Percentiles rank a stretch among this genome's conserved stretches.
phyloP scores from a whole-genome alignment of 805 yeast genomes.

The Kodamaea hsintzibuensis region DNA sequence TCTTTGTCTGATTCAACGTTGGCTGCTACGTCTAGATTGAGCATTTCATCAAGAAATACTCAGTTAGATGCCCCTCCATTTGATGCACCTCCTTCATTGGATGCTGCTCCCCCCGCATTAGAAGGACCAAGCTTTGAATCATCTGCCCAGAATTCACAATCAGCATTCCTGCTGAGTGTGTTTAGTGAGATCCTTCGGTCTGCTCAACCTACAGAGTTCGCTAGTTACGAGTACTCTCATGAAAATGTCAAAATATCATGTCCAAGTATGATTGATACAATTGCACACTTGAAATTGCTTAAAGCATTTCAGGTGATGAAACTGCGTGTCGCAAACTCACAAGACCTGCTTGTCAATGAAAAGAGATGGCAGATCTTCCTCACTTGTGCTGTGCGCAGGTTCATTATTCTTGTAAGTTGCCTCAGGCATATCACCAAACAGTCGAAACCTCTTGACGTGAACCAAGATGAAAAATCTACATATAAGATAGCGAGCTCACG shows the following conservation, averaged over 20 bases:
- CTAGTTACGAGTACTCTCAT: not conserved
- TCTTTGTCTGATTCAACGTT: not conserved
- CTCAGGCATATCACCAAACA: constrained; percentile 1
- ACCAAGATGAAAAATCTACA: constrained; percentile 1
- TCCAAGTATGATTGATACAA: constrained; percentile 17
- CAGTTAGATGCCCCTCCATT: no score
- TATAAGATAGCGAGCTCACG: constrained; percentile 1
- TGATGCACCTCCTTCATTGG: no score
- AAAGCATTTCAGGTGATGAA: constrained; percentile 22
- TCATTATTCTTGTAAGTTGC: constrained; percentile 22
- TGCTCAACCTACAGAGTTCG: not conserved
- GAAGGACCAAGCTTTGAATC: not conserved
- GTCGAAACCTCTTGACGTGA: not conserved
- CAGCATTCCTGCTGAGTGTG: not conserved
- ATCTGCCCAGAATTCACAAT: not conserved
- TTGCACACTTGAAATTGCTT: constrained; percentile 25
- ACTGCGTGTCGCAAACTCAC: constrained; percentile 8
- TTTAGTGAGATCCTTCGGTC: not conserved
- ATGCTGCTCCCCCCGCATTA: not conserved
- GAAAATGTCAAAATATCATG: not conserved
- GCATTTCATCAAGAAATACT: not conserved
- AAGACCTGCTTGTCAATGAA: constrained; percentile 4
- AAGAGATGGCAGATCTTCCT: constrained; percentile 25
- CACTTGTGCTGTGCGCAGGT: constrained; percentile 23
- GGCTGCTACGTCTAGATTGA: not conserved